Conservation (phyloP, 129 eudicot genomes). For the Deinandra increscens region DNA sequence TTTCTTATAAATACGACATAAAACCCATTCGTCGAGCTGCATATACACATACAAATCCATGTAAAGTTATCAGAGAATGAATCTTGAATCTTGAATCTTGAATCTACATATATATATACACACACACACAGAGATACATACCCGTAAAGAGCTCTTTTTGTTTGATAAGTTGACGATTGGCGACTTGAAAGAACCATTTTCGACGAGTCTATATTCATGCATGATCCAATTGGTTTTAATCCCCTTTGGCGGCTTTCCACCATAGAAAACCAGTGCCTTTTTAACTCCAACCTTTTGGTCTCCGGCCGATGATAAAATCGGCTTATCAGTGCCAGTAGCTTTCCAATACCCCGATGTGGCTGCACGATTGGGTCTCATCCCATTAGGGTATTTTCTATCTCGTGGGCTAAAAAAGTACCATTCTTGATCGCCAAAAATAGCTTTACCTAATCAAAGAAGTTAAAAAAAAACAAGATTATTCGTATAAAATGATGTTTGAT, state of each 20-base stretch:
- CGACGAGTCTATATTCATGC: slow-evolving; percentile 56
- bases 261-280: slow-evolving; percentile 59
- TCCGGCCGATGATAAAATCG: slow-evolving; percentile 44
- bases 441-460: slow-evolving; percentile 30
- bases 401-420: slow-evolving; percentile 65
- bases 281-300: slow-evolving; percentile 54
- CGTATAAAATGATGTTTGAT: not conserved
- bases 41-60: not conserved
- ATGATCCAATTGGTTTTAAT: slow-evolving; percentile 66
- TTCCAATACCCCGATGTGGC: slow-evolving; percentile 73
- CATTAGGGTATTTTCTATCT: slow-evolving; percentile 64
- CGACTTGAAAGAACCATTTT: slow-evolving; percentile 32
- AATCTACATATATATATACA: not conserved
- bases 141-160: slow-evolving; percentile 37
- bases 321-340: slow-evolving; percentile 61
- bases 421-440: slow-evolving; percentile 62
- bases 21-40: slow-evolving; percentile 44
- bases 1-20: slow-evolving; percentile 41
- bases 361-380: slow-evolving; percentile 61
- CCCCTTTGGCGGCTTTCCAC: slow-evolving; percentile 67
- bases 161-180: slow-evolving; percentile 25
- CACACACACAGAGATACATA: not conserved
- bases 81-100: not conserved
- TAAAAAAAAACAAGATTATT: not conserved
- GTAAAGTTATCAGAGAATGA: not conserved